Conservation (phyloP, 2,329 filamentous ascomycete genomes). For the Colletotrichum plurivorum region DNA sequence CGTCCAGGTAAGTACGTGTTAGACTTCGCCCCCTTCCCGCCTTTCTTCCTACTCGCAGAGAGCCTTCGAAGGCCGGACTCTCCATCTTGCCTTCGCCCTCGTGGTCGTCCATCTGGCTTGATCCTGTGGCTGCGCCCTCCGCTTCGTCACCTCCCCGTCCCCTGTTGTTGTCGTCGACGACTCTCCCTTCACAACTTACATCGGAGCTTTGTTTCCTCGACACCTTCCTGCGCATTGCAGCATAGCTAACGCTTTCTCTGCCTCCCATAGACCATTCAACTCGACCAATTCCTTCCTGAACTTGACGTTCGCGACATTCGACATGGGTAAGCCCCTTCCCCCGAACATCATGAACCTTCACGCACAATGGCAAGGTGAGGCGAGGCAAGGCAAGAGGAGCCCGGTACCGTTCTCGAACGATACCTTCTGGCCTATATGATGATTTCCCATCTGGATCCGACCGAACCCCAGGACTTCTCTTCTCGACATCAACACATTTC, state of each 20-base stretch:
- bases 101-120: not conserved
- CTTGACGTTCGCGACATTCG: constrained; percentile 51
- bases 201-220: not conserved
- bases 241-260: constrained; percentile 45
- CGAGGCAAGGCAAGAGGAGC: constrained; percentile 40
- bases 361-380: constrained; percentile 38
- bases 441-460: constrained; percentile 32
- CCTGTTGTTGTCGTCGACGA: constrained; percentile 19
- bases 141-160: constrained; percentile 22
- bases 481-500: constrained; percentile 44
- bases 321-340: constrained; percentile 63
- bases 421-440: not conserved
- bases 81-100: not conserved
- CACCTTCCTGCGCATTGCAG: not conserved
- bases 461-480: constrained; percentile 44
- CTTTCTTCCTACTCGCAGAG: not conserved
- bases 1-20: constrained; percentile 44
- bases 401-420: constrained; percentile 1
- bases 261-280: constrained; percentile 45
- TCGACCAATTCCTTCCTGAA: constrained; percentile 42
- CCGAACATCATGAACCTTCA: constrained; percentile 35
- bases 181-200: constrained; percentile 24
- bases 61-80: not conserved
- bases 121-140: constrained; percentile 18
- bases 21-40: constrained; percentile 4